These are phyloP conservation scores for Metschnikowia rubicola DNA, from an alignment of 805 yeast species.

Conservation along the genomic window DNA sequence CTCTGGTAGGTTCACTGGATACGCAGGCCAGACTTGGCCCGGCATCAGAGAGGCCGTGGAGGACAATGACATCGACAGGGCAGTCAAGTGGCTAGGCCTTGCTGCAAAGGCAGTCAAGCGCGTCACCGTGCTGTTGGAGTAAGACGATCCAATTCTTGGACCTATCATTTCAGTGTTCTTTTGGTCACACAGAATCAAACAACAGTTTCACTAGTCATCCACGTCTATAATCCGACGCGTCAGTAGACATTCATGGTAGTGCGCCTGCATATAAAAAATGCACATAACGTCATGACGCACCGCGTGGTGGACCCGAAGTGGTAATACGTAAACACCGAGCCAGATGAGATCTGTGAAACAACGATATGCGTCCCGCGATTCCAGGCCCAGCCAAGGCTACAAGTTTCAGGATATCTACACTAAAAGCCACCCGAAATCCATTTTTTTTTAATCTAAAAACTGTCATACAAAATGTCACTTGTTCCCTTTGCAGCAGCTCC, in stretches of 20 bases:
- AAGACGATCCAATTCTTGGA: background rate
- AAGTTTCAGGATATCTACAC: no score
- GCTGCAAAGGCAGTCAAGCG: slow-evolving; percentile 37
- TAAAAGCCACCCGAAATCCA: background rate
- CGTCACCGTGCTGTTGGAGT: slow-evolving; percentile 13
- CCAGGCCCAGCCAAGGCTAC: no score
- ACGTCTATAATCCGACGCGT: no score
- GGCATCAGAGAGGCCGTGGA: slow-evolving; percentile 55
- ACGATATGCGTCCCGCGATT: no score
- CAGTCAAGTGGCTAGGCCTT: slow-evolving; percentile 43
- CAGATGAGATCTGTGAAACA: no score
- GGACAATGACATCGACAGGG: slow-evolving; percentile 42
- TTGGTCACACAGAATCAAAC: no score
- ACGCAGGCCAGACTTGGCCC: slow-evolving; percentile 52
- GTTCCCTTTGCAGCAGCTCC: slow-evolving; percentile 10
- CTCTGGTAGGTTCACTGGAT: slow-evolving; percentile 52
- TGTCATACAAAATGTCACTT: slow-evolving; percentile 9
- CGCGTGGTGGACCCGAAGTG: background rate
- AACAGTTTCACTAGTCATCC: no score
- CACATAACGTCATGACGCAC: background rate
- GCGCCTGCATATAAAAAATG: background rate
- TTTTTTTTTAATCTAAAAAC: no score
- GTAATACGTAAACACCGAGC: slow-evolving; percentile 3
- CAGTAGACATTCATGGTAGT: no score
- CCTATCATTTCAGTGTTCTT: no score